These are phyloP conservation scores for Alternaria longipes DNA, from an alignment of 2,329 filamentous ascomycete species.

Conservation along the genomic window DNA sequence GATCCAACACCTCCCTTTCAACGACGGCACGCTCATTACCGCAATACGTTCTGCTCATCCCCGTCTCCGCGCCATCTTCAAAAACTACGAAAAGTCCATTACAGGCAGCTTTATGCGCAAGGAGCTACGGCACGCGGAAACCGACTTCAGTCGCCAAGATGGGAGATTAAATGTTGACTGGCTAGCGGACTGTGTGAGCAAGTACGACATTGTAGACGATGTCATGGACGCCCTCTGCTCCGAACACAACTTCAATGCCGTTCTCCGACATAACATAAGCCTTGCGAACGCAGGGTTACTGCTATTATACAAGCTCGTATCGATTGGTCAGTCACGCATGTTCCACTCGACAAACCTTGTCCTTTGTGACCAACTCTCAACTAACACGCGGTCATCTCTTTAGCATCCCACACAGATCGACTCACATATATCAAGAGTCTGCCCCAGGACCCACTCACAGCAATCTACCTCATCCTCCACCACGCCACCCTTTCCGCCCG, in stretches of 20 bases:
- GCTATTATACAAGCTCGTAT: conserved; percentile 34
- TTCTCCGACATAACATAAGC: conserved; percentile 37
- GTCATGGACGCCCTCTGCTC: conserved; percentile 42
- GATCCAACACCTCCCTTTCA: conserved; percentile 38
- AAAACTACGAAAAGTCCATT: conserved; percentile 39
- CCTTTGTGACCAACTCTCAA: background rate
- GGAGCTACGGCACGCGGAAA: conserved; percentile 39
- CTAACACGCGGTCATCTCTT: conserved; percentile 6
- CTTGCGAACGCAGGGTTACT: conserved; percentile 40
- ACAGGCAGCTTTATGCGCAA: conserved; percentile 32
- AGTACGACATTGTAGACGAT: conserved; percentile 43
- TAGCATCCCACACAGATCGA: conserved; percentile 25
- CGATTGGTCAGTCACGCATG: conserved; percentile 23
- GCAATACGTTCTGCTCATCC: conserved; percentile 32
- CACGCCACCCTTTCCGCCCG: conserved; percentile 41
- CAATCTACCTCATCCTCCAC: conserved; percentile 42
- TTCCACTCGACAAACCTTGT: no score
- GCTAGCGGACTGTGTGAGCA: conserved; percentile 38
- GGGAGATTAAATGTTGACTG: conserved; percentile 28
- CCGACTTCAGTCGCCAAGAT: conserved; percentile 36
- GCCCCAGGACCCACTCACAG: conserved; percentile 33
- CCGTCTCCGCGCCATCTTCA: conserved; percentile 28
- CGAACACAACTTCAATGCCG: conserved; percentile 36
- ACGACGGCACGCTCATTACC: conserved; percentile 30
- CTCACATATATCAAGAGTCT: conserved; percentile 36